Base-by-base conservation (phyloP, 257 asterid species). In the Solanum bulbocastanum region DNA sequence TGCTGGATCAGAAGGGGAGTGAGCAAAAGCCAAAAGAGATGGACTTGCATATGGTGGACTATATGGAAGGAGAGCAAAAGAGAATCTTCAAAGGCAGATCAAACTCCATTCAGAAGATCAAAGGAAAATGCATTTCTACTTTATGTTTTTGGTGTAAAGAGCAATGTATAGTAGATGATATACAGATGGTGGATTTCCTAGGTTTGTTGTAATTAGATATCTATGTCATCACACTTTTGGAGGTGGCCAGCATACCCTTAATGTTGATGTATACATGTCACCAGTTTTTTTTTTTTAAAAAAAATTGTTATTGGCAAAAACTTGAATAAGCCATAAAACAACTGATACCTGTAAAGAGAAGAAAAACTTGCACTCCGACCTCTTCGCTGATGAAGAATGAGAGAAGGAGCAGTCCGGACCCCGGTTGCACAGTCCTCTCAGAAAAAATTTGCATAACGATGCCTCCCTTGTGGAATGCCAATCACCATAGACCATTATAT, bases 321-420 rank as follows among this genome's bases (percentile, higher is more conserved):
- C 85, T 74, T 2, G 22, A 44, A 30, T 16, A 79, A 44, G 85
- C 66, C 66, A 27, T 65, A 58, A 56, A 71, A 72, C 75, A 56
- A 69, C 12, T 27, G 12, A 66, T 94, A 97, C 99, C 99, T 97
- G 94, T 89, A 97, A 91, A 49, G 99, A 94, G 94, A 95, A 94
- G 89, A 95, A 92, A 92, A 97, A 97, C 37, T 92, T 97, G 95
- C 99, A 97, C 66, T 75, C 85, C 11, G 98, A 96, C 81, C 56
- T 92, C 88, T 91, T 91, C 84, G 96, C 94, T 87, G 88, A 88
- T 78, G 91, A 90, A 66, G 98, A 93, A 91, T 97, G 99, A 90
- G 99, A 92, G 92, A 93, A 97, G 39, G 87, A 36, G 91, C 99
- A 97, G 33, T 91, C 93, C 91, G 92, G 92, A 36, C 98, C 99